A percentile compares a stretch with the other conserved stretches of the same genome.
phyloP scores from a whole-genome alignment of 768 basidiomycete species.

The Leucosporidium yakuticum region DNA sequence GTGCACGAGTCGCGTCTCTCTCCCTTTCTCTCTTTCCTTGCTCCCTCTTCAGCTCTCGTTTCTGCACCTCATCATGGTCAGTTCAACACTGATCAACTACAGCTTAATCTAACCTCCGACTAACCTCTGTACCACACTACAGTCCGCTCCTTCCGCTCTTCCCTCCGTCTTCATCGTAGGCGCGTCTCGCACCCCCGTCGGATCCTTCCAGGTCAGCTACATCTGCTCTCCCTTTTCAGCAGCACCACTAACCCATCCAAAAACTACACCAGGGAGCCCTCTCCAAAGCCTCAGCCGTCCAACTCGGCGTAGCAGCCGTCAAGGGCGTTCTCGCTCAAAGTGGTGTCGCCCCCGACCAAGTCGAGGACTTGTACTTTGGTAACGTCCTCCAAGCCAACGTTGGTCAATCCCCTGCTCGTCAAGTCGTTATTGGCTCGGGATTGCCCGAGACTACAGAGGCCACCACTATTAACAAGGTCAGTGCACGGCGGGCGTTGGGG shows the following conservation, averaged over 20 bases:
- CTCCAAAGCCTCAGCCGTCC: conserved; percentile 79
- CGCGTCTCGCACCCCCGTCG: conserved; percentile 72
- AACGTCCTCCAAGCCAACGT: conserved; percentile 97
- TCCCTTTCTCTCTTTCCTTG: too few relatives aligned
- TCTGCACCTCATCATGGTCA: too few relatives aligned
- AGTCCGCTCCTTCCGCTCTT: conserved; percentile 17
- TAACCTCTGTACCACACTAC: too few relatives aligned
- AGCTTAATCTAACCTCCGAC: too few relatives aligned
- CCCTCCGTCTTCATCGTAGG: conserved; percentile 35
- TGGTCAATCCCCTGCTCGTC: conserved; percentile 95
- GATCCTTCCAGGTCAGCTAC: conserved; percentile 59
- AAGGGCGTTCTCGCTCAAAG: conserved; percentile 81
- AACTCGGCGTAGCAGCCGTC: conserved; percentile 81
- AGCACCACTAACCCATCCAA: too few relatives aligned
- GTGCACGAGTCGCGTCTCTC: too few relatives aligned
- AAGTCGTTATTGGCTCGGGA: conserved; percentile 89
- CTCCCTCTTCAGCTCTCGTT: too few relatives aligned
- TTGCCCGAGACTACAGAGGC: conserved; percentile 80
- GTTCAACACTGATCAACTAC: too few relatives aligned
- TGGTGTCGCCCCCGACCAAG: conserved; percentile 69
- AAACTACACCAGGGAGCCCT: conserved; percentile 54
- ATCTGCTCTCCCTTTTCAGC: not conserved
- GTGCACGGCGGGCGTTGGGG: too few relatives aligned
- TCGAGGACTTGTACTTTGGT: conserved; percentile 94
- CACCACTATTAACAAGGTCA: conserved; percentile 89